Evolutionary conservation across 2,329 filamentous ascomycete genomes (phyloP), one percentile per base, ranked within the genome.

Genomic region (Colletotrichum australisinense): DNA sequence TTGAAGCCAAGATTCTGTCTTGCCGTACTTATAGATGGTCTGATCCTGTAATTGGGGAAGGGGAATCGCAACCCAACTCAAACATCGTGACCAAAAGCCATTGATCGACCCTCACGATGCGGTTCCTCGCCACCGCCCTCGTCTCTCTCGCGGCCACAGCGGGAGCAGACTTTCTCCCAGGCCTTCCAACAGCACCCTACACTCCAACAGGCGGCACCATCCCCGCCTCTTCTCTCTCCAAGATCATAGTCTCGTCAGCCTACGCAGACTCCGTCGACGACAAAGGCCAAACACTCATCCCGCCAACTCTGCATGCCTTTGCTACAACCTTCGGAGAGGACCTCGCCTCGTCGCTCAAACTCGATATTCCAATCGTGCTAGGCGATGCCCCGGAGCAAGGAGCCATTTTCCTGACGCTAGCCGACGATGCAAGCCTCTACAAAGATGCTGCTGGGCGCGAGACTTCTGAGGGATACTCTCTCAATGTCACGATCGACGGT

Each of bases 391-490:
- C 84, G 2, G 73, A 75, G 11, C 68, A 76, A 5, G 80, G 78
- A 1, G 67, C 75, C 0, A 82, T 90, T 14, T 88, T 87, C 67
- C 73, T 89, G n/a, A 89, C 87, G 0, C 66, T 89, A 3, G 84
- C 42, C 4, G 42, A 81, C 6, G 81, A 86, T 60, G 56, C 80
- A 2, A 80, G 74, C 1, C 78, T 79, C 4, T 88, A 84, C 75
- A 78, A 81, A 1, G 84, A 88, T 76, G 86, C 80, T 5, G 86
- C 84, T 14, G 86, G 86, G 0, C 80, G 85, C 8, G 77, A 76
- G 49, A 88, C 87, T 0, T 83, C 85, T 0, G 88, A 90, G 76
- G 87, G 84, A 8, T 89, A 90, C 77, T 79, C 80, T 4, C 79
- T 90, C 12, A 79, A 81, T 12, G 79, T 88, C 4, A 81, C 80